Evolutionary conservation across 2,329 filamentous ascomycete species (phyloP), one percentile per base, ranked within the genome.

Genomic region (Sarocladium brachiariae): DNA sequence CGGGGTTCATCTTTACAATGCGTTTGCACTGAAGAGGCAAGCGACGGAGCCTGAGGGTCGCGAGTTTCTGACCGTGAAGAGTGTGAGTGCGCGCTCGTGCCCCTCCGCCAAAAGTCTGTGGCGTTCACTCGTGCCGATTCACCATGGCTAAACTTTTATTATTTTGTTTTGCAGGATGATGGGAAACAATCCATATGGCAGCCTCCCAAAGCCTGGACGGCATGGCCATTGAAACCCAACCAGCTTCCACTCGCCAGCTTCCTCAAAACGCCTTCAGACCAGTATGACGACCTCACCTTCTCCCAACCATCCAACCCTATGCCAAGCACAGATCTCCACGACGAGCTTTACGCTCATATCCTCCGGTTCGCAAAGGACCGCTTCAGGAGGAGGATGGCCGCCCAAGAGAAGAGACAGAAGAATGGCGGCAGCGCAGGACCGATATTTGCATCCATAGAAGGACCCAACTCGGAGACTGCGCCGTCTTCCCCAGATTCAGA

Each of bases 1-100:
- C 10, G 74, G 80, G 0, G 68, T 84, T 39, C 91, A 96, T 68
- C 70, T 96, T 4, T 95, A 88, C 69, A 89, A 93, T 65, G 76
- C 85, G 0, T 85, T 86, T 67, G 77, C 77, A 31, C 70, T 95
- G 50, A 89, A 85, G 64, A 58, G 58, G 50, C 58, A 57, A 31
- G 60, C 55, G 6, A 57, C 53, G 31, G 56, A 64, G 37, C 50
- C 56, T 23, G 61, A 50, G 50, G 61, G 58, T 39, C 62, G 60
- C 2, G 50, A 57, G 18, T 58, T 60, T 38, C 50, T 67, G n/a
- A 57, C 58, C 9, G 52, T 66, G 24, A 58, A 57, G 52, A 61
- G 56, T 52, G 66, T 63, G 52, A 59, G 60, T 49, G 21, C 19
- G 43, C 45, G 35, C 39, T 7, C 5, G 10, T 23, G n/a, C n/a